Evolutionary conservation across 768 basidiomycete genomes (phyloP).

Genomic region (Boletus fagicola): DNA sequence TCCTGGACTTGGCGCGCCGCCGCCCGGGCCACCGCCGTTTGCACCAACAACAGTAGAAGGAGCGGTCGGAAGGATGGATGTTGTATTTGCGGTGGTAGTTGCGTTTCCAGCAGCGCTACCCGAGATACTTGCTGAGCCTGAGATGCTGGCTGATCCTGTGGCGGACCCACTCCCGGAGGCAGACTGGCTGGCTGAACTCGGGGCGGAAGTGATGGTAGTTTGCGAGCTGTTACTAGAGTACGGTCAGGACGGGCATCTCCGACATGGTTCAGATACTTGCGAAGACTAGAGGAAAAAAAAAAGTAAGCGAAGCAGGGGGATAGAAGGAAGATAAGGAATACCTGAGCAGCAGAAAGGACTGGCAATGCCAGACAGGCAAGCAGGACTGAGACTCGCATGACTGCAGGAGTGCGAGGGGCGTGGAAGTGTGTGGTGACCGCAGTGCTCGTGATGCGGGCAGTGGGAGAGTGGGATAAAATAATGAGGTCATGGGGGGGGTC

Average conservation of each 20-base stretch:
- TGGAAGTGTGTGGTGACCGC: slow-evolving; percentile 1
- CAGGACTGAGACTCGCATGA: slow-evolving; percentile 34
- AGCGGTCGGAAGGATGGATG: slow-evolving; percentile 49
- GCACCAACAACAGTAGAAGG: slow-evolving; percentile 51
- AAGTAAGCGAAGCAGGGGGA: neutral
- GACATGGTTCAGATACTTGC: slow-evolving; percentile 34
- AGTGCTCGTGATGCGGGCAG: neutral
- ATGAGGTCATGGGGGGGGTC: slow-evolving; percentile 11
- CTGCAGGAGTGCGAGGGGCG: neutral
- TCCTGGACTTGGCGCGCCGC: slow-evolving; percentile 59
- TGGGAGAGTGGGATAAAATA: slow-evolving; percentile 12
- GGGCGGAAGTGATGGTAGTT: slow-evolving; percentile 47
- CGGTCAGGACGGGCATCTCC: slow-evolving; percentile 41
- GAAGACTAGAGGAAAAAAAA: slow-evolving; percentile 29
- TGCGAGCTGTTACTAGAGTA: slow-evolving; percentile 39
- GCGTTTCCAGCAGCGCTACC: slow-evolving; percentile 28
- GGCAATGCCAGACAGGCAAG: slow-evolving; percentile 32
- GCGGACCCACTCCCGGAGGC: slow-evolving; percentile 19
- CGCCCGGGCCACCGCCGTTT: slow-evolving; percentile 41
- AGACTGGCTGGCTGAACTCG: slow-evolving; percentile 31
- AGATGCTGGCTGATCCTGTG: slow-evolving; percentile 24
- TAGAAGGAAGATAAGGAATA: slow-evolving; percentile 9
- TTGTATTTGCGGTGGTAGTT: slow-evolving; percentile 26
- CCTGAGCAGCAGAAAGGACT: slow-evolving; percentile 33
- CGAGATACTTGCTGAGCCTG: slow-evolving; percentile 19